phyloP scores from a whole-genome alignment of 371 early-diverging fungal species.

The Actinomortierella ambigua region DNA sequence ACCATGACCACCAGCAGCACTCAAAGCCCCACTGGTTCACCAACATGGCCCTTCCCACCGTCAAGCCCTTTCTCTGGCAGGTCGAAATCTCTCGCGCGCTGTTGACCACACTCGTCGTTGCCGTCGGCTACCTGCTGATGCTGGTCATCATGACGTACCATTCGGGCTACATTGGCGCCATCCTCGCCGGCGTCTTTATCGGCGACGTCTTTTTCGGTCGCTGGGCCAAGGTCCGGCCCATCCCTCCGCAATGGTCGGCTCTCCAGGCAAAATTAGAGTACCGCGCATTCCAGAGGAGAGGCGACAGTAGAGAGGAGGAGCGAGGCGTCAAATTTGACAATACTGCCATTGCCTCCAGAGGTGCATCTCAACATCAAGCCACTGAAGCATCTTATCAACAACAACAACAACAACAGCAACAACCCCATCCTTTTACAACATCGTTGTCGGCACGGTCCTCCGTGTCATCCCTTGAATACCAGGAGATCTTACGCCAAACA shows the following conservation, averaged over 20 bases:
- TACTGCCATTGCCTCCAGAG: too few relatives aligned
- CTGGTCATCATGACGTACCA: slow-evolving; percentile 85
- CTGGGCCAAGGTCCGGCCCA: slow-evolving; percentile 41
- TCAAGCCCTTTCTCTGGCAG: slow-evolving; percentile 58
- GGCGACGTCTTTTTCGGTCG: slow-evolving; percentile 71
- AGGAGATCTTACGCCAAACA: too few relatives aligned
- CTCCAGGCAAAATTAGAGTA: too few relatives aligned
- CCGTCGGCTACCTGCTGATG: slow-evolving; percentile 74
- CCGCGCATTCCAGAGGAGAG: too few relatives aligned
- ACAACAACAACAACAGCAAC: too few relatives aligned
- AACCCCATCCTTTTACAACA: too few relatives aligned
- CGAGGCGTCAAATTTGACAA: too few relatives aligned
- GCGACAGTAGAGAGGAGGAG: too few relatives aligned
- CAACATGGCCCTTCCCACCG: slow-evolving; percentile 39
- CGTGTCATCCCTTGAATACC: too few relatives aligned
- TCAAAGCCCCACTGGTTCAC: neutral
- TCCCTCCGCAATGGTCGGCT: slow-evolving; percentile 8
- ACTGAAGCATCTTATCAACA: too few relatives aligned
- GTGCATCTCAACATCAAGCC: too few relatives aligned
- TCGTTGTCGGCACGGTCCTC: too few relatives aligned
- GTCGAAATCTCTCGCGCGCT: slow-evolving; percentile 57
- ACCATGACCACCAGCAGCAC: slow-evolving; percentile 1
- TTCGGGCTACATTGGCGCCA: slow-evolving; percentile 68
- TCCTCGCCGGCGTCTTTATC: slow-evolving; percentile 68
- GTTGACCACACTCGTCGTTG: slow-evolving; percentile 52